phyloP scores from a whole-genome alignment of 2,329 filamentous ascomycete species.

The Curvularia lunata region DNA sequence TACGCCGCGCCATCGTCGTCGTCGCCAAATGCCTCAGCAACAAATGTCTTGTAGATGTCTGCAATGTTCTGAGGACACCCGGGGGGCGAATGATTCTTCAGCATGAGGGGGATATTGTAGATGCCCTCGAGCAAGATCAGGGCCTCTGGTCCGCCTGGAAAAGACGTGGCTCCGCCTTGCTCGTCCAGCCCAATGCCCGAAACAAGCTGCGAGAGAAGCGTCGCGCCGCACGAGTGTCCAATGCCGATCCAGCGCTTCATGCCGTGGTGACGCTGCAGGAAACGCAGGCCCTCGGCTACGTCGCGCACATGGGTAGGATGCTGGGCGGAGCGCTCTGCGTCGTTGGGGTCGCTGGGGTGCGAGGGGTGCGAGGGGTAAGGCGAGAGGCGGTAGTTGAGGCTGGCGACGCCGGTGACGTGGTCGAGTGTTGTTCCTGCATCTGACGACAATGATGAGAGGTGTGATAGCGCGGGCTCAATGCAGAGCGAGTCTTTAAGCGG shows the following conservation, averaged over 20 bases:
- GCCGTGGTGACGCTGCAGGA: conserved; percentile 57
- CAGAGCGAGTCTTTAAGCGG: conserved; percentile 48
- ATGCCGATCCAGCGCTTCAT: conserved; percentile 61
- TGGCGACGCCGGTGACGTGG: conserved; percentile 66
- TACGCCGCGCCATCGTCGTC: conserved; percentile 9
- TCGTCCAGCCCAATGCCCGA: background rate
- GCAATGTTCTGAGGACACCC: conserved; percentile 33
- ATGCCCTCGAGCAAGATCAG: conserved; percentile 70
- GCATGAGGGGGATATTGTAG: conserved; percentile 66
- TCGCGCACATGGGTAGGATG: conserved; percentile 70
- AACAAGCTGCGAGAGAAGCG: conserved; percentile 65
- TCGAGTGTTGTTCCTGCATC: conserved; percentile 2
- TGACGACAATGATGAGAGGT: conserved; percentile 34
- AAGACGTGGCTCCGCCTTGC: background rate
- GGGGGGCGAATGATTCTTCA: conserved; percentile 52
- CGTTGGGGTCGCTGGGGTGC: conserved; percentile 56
- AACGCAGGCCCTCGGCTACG: conserved; percentile 59
- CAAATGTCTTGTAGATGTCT: conserved; percentile 64
- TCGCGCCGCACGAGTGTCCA: conserved; percentile 70
- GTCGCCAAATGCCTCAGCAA: conserved; percentile 66
- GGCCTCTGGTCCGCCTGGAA: conserved; percentile 40
- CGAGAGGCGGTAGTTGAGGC: conserved; percentile 69
- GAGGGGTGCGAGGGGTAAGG: conserved; percentile 54
- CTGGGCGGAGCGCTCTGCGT: conserved; percentile 55
- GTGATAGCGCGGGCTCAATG: conserved; percentile 46